Base-by-base conservation (phyloP, 306 rosid species). In the Potentilla sterilis region DNA sequence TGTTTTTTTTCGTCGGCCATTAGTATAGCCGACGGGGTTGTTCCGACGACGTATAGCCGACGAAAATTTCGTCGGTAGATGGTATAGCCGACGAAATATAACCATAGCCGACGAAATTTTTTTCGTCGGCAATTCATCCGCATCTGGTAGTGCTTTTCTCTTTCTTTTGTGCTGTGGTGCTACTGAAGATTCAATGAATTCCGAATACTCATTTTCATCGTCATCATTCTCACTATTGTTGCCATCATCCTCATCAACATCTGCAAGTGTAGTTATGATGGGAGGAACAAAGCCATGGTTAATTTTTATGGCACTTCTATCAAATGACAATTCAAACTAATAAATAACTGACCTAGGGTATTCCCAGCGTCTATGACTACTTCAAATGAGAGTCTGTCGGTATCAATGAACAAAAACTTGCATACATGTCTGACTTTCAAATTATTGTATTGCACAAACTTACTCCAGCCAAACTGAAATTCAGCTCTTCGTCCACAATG, bases 361-460 rank as follows among this genome's bases (percentile, higher is more conserved):
- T 61, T 61, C 35, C 1, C 68, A 35, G 9, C 68, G 34, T 15
- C 43, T 61, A 74, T 42, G 55, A 43, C 41, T 35, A 67, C 74
- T 67, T 24, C 46, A 49, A 51, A 76, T 19, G 34, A 48, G 22
- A 21, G 35, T 76, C 68, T 7, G 2, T 7, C 9, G 4, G 37
- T 11, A 28, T 76, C 3, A 7, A 15, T 52, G 41, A 76, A 37
- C 32, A 7, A n/a, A 16, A 76, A 76, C 2, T 9, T 40, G 43
- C 79, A 76, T 19, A 67, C 67, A 42, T 76, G 67, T 21, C 73
- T 54, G 12, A 52, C 42, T 66, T 67, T 6, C 54, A 76, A 46
- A 67, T 76, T 21, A 40, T 76, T 76, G 67, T 54, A 54, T 44
- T 7, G 16, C 15, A 40, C 79, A 41, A 76, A 76, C 15, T 3